Base-by-base conservation (phyloP, 306 rosid species). In the Malus sieversii region DNA sequence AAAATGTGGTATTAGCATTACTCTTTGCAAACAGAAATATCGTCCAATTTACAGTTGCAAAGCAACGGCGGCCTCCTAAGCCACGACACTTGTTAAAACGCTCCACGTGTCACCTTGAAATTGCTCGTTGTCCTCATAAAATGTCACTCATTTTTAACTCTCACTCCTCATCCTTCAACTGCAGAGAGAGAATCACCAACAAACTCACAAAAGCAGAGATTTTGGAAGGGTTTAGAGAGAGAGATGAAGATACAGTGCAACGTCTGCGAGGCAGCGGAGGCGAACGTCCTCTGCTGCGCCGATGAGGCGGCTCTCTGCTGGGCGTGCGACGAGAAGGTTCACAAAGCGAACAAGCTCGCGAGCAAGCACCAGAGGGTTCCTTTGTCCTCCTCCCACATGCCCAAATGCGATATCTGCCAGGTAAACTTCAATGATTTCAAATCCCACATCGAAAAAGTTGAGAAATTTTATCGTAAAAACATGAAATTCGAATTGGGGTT, bases 221-320 rank as follows among this genome's bases (percentile, higher is more conserved):
- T 66, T 66, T 53, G 5, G 66, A 38, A 73, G 68, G 78, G 66
- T 64, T 70, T 44, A 22, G 70, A 23, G 72, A 23, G 72, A 61
- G 75, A 35, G 80, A 96, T 96, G 99, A 96, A 92, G 91, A 96
- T 96, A 89, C 98, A 96, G 90, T 96, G 99, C 61, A 87, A 85
- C 90, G 99, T 89, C 25, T 96, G 99, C 79, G 99, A 92, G 74
- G 87, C 74, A 72, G 90, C 92, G 6, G 99, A 90, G 87, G 99
- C 99, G 2, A 85, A 78, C 82, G 98, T 96, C 40, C 81, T 96
- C 13, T 96, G 99, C 75, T 96, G 99, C 71, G 99, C 98, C 3
- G 99, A 92, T 59, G 99, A 96, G 84, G 99, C 98, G 16, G 99
- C 97, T 32, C 78, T 96, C 40, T 96, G 99, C 76, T 87, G 92